Evolutionary conservation across 345 rosid genomes (phyloP).

Genomic region (Populus davidiana): DNA sequence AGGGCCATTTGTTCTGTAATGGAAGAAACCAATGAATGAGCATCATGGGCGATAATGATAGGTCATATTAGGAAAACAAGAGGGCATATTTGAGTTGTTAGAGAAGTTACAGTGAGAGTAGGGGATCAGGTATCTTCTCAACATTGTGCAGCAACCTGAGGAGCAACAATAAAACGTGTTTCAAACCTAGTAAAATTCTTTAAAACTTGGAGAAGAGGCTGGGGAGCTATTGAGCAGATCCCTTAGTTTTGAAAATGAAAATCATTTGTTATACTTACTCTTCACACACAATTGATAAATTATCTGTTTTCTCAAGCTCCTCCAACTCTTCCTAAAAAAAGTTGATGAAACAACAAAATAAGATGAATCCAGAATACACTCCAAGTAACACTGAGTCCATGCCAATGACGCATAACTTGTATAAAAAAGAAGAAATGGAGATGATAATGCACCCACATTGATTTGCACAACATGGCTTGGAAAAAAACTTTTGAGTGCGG

Average conservation of each 20-base stretch:
- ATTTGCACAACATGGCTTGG: not conserved
- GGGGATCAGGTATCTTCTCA: slow-evolving; percentile 50
- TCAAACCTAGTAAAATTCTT: slow-evolving; percentile 9
- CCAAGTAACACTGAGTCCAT: not conserved
- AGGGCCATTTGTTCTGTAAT: slow-evolving; percentile 63
- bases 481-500: not conserved
- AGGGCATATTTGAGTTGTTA: not conserved
- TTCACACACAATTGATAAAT: slow-evolving; percentile 47
- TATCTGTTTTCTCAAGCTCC: slow-evolving; percentile 45
- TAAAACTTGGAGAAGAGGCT: not conserved
- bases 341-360: slow-evolving; percentile 1
- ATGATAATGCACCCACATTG: not conserved
- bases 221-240: not conserved
- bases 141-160: slow-evolving; percentile 45
- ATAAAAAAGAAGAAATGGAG: not conserved
- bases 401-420: not conserved
- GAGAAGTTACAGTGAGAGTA: slow-evolving; percentile 54
- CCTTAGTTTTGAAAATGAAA: not conserved
- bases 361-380: not conserved
- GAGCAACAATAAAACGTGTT: not conserved
- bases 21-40: not conserved
- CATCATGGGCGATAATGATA: slow-evolving; percentile 7
- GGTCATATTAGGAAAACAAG: not conserved
- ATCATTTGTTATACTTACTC: slow-evolving; percentile 48
- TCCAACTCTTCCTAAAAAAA: slow-evolving; percentile 57